Percentiles rank a stretch among this genome's conserved stretches.
phyloP scores from a whole-genome alignment of 164 flowering plant species.

The Tetrastigma voinierianum region DNA sequence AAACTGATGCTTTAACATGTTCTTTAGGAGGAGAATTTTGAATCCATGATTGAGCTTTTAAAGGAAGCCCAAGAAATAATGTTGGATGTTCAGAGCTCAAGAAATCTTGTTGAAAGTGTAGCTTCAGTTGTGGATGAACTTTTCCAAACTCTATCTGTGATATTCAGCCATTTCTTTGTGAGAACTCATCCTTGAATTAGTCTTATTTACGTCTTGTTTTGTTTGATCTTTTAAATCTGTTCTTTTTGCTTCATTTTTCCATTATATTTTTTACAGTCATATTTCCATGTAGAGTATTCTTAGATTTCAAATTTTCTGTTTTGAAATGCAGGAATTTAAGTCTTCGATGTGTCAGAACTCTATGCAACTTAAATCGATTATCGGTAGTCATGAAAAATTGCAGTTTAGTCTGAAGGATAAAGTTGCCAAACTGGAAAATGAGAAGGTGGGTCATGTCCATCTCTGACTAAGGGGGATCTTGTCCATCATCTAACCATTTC shows the following conservation, averaged over 20 bases:
- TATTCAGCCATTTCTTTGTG: constrained; percentile 41
- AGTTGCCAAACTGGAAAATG: constrained; percentile 52
- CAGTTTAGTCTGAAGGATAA: constrained; percentile 33
- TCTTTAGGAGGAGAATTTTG: constrained; percentile 38
- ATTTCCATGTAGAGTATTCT: background rate
- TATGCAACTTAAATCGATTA: constrained; percentile 33
- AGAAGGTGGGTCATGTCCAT: constrained; percentile 49
- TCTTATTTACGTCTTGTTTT: background rate
- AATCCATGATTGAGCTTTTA: constrained; percentile 29
- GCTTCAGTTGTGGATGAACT: constrained; percentile 55
- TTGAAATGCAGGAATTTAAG: constrained; percentile 57
- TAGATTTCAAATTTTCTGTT: background rate
- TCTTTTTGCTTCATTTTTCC: background rate
- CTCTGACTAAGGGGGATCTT: background rate
- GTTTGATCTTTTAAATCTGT: background rate
- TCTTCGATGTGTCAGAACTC: constrained; percentile 25
- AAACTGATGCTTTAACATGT: constrained; percentile 8
- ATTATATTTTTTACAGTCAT: background rate
- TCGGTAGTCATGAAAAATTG: constrained; percentile 34
- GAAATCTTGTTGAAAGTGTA: constrained; percentile 26
- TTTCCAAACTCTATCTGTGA: constrained; percentile 34
- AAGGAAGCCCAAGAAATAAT: constrained; percentile 46
- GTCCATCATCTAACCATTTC: background rate
- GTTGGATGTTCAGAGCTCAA: constrained; percentile 52
- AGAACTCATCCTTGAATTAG: constrained; percentile 14